Conservation (phyloP, 441 rosid species). For the Melastoma candidum region DNA sequence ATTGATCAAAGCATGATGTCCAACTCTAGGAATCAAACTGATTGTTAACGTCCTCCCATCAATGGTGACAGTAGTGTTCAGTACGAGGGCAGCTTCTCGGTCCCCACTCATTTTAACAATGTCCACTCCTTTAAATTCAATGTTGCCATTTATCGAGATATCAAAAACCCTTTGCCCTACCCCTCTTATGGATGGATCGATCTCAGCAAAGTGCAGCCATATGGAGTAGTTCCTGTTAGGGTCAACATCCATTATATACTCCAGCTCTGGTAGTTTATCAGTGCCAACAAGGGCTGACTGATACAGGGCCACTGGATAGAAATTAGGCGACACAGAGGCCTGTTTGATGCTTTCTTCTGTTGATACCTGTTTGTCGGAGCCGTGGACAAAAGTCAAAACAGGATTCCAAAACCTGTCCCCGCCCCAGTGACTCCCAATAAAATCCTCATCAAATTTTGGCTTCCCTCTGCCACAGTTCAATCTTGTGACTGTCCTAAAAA, state of each 20-base stretch:
- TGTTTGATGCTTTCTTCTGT: conserved; percentile 51
- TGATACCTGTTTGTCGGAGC: conserved; percentile 52
- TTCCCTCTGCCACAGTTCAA: conserved; percentile 67
- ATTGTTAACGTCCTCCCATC: conserved; percentile 77
- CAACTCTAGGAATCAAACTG: conserved; percentile 53
- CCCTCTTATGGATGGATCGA: conserved; percentile 50
- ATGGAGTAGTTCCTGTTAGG: conserved; percentile 83
- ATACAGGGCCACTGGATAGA: conserved; percentile 79
- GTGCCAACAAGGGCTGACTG: conserved; percentile 71
- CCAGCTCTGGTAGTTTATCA: conserved; percentile 51
- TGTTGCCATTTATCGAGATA: conserved; percentile 60
- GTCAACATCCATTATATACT: conserved; percentile 72
- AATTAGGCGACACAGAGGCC: conserved; percentile 69
- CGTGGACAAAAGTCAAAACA: conserved; percentile 40
- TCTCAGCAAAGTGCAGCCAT: conserved; percentile 97
- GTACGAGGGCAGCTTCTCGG: conserved; percentile 63
- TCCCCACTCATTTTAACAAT: conserved; percentile 56
- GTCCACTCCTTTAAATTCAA: conserved; percentile 46
- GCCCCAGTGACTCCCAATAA: conserved; percentile 79
- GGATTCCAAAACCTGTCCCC: conserved; percentile 96
- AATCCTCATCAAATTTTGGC: conserved; percentile 68
- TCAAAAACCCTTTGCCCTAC: conserved; percentile 76
- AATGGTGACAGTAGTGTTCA: conserved; percentile 65
- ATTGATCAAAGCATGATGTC: conserved; percentile 60
- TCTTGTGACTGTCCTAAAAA: conserved; percentile 68